Base-by-base conservation (phyloP, 768 basidiomycete species). In the Rubroboletus pulcherrimus region DNA sequence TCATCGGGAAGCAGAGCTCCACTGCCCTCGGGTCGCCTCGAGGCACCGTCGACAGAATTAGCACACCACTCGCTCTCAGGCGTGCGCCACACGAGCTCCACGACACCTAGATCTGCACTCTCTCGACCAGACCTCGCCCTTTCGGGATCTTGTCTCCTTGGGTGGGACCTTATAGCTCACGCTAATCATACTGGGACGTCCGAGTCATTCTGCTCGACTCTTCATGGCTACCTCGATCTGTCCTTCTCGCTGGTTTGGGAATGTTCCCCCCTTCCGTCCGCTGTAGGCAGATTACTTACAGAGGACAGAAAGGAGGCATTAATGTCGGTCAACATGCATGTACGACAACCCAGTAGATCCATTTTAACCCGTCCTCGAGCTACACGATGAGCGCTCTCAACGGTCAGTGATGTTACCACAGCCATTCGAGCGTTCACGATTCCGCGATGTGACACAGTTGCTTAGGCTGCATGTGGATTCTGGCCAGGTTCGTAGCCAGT, bases 221-320 rank as follows among this genome's bases (percentile, higher is more conserved):
- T 19, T 38, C 21, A 48, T 24, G 11, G 17, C 40, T 9, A 15
- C 47, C 30, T 10, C 33, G 8, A 39, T 21, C 38, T 3, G 9
- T n/a, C 31, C 21, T 31, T 31, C 34, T 3, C n/a, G 15, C 35
- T 40, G 30, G 6, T 9, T 24, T 19, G n/a, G 31, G 39, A 38
- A 40, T 33, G 12, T 33, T 8, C 33, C 49, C 51, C 55, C 63
- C 21, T 65, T 64, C 63, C 64, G 63, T 65, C 64, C 61, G 64
- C 58, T 64, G 61, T 66, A 66, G 58, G 64, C 55, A 59, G 21
- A 41, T 43, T 30, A 41, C 61, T 45, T 57, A 19, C 64, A 64
- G 56, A 47, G 65, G 56, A 30, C 62, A 49, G 64, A 65, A 65
- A 54, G 65, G 61, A 39, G 53, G 56, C 41, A 21, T 21, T 21